Conservation (phyloP, 2,329 filamentous ascomycete species). For the Penicillium hesseltinei region DNA sequence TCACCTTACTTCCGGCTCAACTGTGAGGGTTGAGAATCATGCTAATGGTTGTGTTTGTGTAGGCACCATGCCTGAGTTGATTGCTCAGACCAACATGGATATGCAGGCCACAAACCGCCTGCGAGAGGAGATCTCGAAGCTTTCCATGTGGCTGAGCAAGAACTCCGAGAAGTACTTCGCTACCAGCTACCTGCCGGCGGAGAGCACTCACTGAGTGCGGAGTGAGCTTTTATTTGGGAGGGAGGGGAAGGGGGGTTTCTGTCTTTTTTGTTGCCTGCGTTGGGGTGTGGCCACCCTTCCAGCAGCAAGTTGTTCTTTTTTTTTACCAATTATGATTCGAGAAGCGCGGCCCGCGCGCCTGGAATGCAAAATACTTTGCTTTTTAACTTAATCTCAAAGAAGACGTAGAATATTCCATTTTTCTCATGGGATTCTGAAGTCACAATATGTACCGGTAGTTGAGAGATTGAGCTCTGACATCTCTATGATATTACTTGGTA, state of each 20-base stretch:
- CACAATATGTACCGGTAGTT: background rate
- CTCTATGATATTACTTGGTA: background rate
- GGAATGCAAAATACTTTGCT: background rate
- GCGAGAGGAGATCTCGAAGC: slow-evolving; percentile 81
- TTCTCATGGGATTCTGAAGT: background rate
- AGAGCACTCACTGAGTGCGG: slow-evolving; percentile 33
- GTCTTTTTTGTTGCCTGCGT: background rate
- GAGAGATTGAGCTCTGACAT: background rate
- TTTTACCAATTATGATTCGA: background rate
- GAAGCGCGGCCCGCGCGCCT: background rate
- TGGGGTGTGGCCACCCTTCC: background rate
- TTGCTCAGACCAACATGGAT: slow-evolving; percentile 98
- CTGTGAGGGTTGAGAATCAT: background rate
- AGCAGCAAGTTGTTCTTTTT: background rate
- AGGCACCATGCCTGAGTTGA: slow-evolving; percentile 89
- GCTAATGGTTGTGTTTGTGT: slow-evolving; percentile 2
- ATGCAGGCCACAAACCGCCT: slow-evolving; percentile 83
- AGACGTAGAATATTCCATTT: background rate
- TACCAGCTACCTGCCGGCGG: slow-evolving; percentile 44
- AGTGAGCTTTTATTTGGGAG: background rate
- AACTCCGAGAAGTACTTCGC: slow-evolving; percentile 73
- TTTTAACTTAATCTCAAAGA: background rate
- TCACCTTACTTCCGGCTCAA: background rate
- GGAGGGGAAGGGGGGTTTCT: too few species aligned
- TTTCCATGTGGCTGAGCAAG: slow-evolving; percentile 80